Evolutionary conservation across 192 early-diverging fungal genomes (phyloP).

Genomic region (Podila horticola): DNA sequence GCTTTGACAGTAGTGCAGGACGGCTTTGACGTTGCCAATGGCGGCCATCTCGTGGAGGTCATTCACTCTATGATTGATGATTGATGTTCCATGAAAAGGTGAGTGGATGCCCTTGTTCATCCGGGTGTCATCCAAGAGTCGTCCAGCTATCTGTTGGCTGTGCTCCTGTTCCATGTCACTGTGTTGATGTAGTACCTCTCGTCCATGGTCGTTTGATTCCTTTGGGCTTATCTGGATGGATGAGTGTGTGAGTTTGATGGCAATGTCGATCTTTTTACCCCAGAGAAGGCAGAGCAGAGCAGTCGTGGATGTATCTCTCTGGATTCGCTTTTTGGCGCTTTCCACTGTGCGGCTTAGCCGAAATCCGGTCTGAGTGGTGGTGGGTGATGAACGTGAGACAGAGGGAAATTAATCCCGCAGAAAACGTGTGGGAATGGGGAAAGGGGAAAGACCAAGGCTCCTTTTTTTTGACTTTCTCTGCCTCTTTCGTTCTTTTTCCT

Average conservation of each 20-base stretch:
- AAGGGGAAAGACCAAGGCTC: not conserved
- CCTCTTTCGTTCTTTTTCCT: not conserved
- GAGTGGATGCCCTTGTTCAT: not conserved
- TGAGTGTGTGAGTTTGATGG: no score
- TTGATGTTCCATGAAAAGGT: not conserved
- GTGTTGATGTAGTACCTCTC: not conserved
- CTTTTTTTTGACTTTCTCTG: not conserved
- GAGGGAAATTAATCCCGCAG: not conserved
- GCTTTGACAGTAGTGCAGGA: constrained; percentile 67
- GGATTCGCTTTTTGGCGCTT: no score
- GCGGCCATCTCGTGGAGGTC: constrained; percentile 61
- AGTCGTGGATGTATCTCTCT: no score
- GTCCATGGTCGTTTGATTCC: not conserved
- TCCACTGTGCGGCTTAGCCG: no score
- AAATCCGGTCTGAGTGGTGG: no score
- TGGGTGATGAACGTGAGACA: no score
- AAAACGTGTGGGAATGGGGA: not conserved
- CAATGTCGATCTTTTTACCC: no score
- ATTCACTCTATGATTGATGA: constrained; percentile 42
- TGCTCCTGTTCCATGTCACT: not conserved
- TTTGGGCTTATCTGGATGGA: no score
- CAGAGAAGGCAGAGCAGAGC: no score
- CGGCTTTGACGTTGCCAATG: constrained; percentile 77
- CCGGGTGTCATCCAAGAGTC: no score
- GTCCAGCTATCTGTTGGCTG: no score